Evolutionary conservation across 345 rosid species (phyloP).

Genomic region (Dovyalis caffra): DNA sequence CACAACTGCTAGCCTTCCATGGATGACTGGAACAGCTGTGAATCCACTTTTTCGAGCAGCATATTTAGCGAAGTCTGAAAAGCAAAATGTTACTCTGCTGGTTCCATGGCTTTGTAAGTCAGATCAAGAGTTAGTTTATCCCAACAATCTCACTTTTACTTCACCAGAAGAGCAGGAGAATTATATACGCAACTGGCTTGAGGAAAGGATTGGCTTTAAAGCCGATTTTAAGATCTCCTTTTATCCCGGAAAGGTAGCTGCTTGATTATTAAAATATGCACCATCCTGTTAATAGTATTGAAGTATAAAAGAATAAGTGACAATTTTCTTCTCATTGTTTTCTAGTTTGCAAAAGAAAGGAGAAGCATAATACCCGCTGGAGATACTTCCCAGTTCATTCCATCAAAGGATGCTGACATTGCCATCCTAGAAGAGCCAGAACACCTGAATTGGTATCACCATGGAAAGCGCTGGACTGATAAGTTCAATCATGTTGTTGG

Average conservation of each 20-base stretch:
- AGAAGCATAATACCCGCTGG: slow-evolving; percentile 97
- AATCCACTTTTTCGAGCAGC: slow-evolving; percentile 97
- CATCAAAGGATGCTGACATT: slow-evolving; percentile 87
- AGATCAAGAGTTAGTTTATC: slow-evolving; percentile 95
- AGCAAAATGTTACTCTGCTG: slow-evolving; percentile 83
- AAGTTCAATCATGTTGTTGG: slow-evolving; percentile 98
- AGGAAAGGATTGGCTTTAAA: slow-evolving; percentile 88
- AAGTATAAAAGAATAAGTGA: slow-evolving; percentile 1
- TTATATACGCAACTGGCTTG: slow-evolving; percentile 91
- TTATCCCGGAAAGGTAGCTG: slow-evolving; percentile 91
- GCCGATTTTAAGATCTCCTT: slow-evolving; percentile 89
- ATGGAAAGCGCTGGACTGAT: slow-evolving; percentile 95
- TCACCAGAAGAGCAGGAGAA: slow-evolving; percentile 96
- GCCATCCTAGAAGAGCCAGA: slow-evolving; percentile 97
- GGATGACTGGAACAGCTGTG: slow-evolving; percentile 99
- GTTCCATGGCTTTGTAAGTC: slow-evolving; percentile 98
- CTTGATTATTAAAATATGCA: slow-evolving; percentile 10
- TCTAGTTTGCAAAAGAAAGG: slow-evolving; percentile 82
- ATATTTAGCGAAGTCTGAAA: slow-evolving; percentile 74
- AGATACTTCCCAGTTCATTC: slow-evolving; percentile 86
- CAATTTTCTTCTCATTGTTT: slow-evolving; percentile 15
- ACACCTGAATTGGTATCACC: slow-evolving; percentile 97
- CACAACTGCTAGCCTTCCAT: slow-evolving; percentile 97
- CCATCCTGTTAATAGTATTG: not conserved
- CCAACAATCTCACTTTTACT: slow-evolving; percentile 74